Base-by-base conservation (phyloP, 2,329 filamentous ascomycete genomes). In the Xylaria sp. region DNA sequence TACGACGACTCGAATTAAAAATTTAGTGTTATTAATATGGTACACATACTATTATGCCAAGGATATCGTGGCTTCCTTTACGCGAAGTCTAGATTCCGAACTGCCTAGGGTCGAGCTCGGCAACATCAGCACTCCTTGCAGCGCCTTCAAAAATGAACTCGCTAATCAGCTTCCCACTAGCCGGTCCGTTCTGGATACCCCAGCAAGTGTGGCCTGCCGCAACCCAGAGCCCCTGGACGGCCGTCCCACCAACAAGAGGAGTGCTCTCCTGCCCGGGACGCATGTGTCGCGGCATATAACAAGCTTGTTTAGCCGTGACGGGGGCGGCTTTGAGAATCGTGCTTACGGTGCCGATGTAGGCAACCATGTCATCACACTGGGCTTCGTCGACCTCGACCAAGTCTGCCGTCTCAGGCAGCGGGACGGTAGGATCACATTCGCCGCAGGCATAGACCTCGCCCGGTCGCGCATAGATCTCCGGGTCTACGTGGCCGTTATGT, bases 121-220 rank as follows among this genome's bases (percentile, higher is more conserved):
- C 82, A 34, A 94, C 84, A 69, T 90, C 85, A 4, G 91, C 90
- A 73, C 91, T 94, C 75, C 80, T 89, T 0, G 90, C 87, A 67
- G 82, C 80, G 0, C 92, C 92, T 63, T 94, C 92, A 74, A 94
- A 89, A 2, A 96, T 82, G 80, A 92, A 89, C 79, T 95, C 92
- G 43, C 91, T 91, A 83, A 96, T 91, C 45, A 95, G 79, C 80
- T 90, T 93, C 4, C 93, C 93, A 8, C 95, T 98, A 1, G 87
- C 96, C 0, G 95, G 94, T 0, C 90, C 93, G 81, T 99, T 98
- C 82, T 98, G 95, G 25, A 99, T 97, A 0, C 96, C 96, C 96
- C 96, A 99, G 81, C 95, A 98, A 1, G 94, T 97, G 83, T 99
- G 96, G 0, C 96, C 96, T 0, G 93, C 87, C 0, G 96, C 96